A percentile compares a stretch with the other conserved stretches of the same genome.
Evolutionary conservation across 2,329 filamentous ascomycete species (phyloP).

Genomic region (Stenocarpella maydis): DNA sequence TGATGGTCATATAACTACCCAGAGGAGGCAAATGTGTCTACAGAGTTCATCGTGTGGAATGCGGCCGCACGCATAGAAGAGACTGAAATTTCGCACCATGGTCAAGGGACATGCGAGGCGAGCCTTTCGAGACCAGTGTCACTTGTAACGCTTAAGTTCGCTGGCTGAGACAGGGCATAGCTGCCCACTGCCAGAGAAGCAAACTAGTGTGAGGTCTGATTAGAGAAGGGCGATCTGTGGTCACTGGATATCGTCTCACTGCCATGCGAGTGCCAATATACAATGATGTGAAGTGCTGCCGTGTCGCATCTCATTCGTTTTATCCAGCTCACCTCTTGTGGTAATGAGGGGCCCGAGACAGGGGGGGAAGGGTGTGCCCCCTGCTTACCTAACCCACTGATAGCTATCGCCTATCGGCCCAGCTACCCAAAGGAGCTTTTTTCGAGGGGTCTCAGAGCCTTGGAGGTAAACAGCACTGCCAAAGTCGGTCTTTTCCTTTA

Average conservation of each 20-base stretch:
- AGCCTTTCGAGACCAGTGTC: not conserved
- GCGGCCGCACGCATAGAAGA: not conserved
- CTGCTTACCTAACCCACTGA: constrained; percentile 20
- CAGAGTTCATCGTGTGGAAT: not conserved
- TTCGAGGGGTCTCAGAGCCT: constrained; percentile 7
- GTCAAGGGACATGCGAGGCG: not conserved
- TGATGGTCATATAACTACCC: not conserved
- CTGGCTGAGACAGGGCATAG: not conserved
- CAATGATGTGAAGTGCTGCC: not conserved
- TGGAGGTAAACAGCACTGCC: constrained; percentile 24
- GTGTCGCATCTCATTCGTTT: too few species aligned
- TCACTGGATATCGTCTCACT: not conserved
- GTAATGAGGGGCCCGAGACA: not conserved
- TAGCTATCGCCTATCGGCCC: constrained; percentile 25
- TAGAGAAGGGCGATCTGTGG: too few species aligned
- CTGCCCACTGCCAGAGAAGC: not conserved
- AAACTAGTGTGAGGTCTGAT: not conserved
- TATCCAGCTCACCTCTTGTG: too few species aligned
- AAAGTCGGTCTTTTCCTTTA: constrained; percentile 18
- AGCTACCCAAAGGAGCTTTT: constrained; percentile 22
- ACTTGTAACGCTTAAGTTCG: not conserved
- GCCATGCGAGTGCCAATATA: not conserved
- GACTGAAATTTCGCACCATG: not conserved
- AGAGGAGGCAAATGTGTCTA: not conserved
- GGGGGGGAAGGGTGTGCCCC: too few species aligned